Conservation (phyloP, 2,329 filamentous ascomycete species). For the Ascocoryne sarcoides region DNA sequence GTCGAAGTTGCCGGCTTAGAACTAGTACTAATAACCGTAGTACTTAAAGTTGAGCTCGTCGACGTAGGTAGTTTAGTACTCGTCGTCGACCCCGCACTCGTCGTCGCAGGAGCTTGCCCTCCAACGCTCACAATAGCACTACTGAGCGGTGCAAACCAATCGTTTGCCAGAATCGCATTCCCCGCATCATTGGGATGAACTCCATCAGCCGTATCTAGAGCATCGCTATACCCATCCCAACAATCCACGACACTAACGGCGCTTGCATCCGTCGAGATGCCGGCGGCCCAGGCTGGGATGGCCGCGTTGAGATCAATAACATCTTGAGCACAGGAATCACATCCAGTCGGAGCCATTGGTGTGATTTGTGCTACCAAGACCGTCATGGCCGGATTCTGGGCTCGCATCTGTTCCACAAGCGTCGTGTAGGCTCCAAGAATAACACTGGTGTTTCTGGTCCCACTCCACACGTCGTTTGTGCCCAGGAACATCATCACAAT, state of each 20-base stretch:
- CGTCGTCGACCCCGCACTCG: not conserved
- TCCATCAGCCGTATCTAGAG: constrained; percentile 27
- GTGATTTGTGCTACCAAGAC: constrained; percentile 20
- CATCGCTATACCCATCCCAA: constrained; percentile 28
- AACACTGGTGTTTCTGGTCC: constrained; percentile 26
- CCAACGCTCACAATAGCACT: constrained; percentile 4
- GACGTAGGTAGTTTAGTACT: not conserved
- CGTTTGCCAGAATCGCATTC: constrained; percentile 25
- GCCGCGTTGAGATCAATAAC: constrained; percentile 20
- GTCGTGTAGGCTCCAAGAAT: constrained; percentile 32
- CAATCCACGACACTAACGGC: constrained; percentile 30
- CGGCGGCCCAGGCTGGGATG: constrained; percentile 26
- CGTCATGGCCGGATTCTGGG: constrained; percentile 32
- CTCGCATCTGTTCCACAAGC: constrained; percentile 35
- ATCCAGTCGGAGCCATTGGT: constrained; percentile 4
- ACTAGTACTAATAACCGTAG: not conserved
- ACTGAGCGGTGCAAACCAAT: constrained; percentile 20
- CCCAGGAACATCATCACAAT: constrained; percentile 39
- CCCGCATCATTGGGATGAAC: constrained; percentile 29
- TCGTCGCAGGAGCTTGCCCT: not conserved
- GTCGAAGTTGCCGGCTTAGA: too few species aligned
- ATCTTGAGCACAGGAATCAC: constrained; percentile 1
- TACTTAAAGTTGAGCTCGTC: not conserved
- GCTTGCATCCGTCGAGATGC: constrained; percentile 21
- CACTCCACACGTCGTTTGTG: constrained; percentile 34